Evolutionary conservation across 2,329 filamentous ascomycete genomes (phyloP).

Genomic region (Calycina herbarum): DNA sequence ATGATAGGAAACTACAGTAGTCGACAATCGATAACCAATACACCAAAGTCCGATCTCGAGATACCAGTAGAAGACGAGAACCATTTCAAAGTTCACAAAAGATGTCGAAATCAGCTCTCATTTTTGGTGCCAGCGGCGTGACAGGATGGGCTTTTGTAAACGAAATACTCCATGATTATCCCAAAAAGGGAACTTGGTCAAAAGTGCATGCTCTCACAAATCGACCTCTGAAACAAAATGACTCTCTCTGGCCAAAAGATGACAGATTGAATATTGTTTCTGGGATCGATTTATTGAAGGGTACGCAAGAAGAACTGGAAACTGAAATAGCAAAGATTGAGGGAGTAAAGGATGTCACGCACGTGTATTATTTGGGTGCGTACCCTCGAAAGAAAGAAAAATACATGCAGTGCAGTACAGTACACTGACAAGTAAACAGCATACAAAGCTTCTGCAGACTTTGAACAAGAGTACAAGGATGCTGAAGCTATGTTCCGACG

Average conservation of each 20-base stretch:
- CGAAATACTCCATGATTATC: constrained; percentile 47
- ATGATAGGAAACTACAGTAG: not conserved
- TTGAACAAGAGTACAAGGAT: constrained; percentile 42
- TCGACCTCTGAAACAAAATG: constrained; percentile 39
- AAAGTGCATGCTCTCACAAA: constrained; percentile 50
- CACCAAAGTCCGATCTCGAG: not conserved
- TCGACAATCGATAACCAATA: not conserved
- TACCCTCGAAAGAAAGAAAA: not conserved
- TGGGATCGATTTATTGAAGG: constrained; percentile 44
- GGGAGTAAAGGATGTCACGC: constrained; percentile 42
- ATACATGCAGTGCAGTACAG: not conserved
- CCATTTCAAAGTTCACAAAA: not conserved
- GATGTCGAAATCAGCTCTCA: constrained; percentile 17
- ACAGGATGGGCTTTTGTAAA: constrained; percentile 52
- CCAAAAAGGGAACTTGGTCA: constrained; percentile 44
- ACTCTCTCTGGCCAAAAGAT: constrained; percentile 42
- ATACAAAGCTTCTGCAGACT: constrained; percentile 44
- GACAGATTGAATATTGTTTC: constrained; percentile 43
- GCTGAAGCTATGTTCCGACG: constrained; percentile 44
- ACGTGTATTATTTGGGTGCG: constrained; percentile 45
- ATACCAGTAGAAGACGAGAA: too few relatives aligned
- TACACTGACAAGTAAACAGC: constrained; percentile 28
- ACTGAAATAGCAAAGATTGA: constrained; percentile 37
- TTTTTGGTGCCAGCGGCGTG: constrained; percentile 48
- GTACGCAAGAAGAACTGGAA: constrained; percentile 42